Percentiles rank a stretch among this genome's conserved stretches.
These are phyloP conservation scores for Ehretia macrophylla DNA, from an alignment of 257 asterid species.

Conservation along the genomic window DNA sequence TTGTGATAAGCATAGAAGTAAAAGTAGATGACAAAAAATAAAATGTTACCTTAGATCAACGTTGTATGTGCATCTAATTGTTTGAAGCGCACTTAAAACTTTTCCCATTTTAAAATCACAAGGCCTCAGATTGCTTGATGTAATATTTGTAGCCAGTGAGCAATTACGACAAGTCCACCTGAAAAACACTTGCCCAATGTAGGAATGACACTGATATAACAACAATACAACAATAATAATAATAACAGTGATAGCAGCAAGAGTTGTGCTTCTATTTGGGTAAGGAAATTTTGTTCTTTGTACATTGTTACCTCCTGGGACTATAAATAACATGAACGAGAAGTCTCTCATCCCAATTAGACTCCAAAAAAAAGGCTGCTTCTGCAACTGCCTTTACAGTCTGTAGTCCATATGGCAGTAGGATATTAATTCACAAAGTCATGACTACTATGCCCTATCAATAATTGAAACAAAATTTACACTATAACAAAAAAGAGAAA, in stretches of 20 bases:
- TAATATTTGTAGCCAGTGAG: constrained; percentile 59
- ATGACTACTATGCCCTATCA: no score
- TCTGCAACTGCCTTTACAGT: constrained; percentile 76
- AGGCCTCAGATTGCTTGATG: constrained; percentile 70
- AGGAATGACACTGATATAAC: neutral
- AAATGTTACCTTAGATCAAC: constrained; percentile 58
- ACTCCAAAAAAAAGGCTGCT: constrained; percentile 50
- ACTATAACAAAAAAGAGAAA: no score
- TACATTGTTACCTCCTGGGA: constrained; percentile 70
- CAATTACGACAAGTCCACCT: constrained; percentile 96
- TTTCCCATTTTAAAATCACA: constrained; percentile 96
- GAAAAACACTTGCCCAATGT: constrained; percentile 18
- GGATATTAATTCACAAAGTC: no score
- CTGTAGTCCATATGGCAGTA: constrained; percentile 29
- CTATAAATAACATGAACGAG: constrained; percentile 84
- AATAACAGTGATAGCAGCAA: constrained; percentile 4
- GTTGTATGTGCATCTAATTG: constrained; percentile 75
- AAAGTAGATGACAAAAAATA: neutral
- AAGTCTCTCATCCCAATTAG: constrained; percentile 61
- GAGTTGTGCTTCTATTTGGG: neutral
- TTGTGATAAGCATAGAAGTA: neutral
- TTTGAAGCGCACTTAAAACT: constrained; percentile 69
- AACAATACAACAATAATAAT: neutral
- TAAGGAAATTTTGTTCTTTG: constrained; percentile 2
- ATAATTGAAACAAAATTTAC: no score